These are phyloP conservation scores for Solanum habrochaites DNA, from an alignment of 257 asterid species.

Conservation along the genomic window DNA sequence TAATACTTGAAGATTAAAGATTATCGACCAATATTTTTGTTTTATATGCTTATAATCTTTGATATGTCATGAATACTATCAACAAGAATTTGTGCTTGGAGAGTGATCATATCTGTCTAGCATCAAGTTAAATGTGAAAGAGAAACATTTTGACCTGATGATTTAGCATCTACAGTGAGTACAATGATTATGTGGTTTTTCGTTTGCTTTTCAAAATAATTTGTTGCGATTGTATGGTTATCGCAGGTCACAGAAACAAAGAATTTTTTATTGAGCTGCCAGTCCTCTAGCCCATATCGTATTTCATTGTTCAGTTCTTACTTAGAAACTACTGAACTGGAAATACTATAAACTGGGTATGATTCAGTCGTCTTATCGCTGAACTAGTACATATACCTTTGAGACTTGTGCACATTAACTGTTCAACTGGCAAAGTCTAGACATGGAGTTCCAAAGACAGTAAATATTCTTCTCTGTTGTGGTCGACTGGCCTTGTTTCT, in stretches of 20 bases:
- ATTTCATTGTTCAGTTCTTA: background rate
- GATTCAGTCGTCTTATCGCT: background rate
- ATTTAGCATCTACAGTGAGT: background rate
- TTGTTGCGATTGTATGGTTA: background rate
- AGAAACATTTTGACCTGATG: background rate
- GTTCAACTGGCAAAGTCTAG: background rate
- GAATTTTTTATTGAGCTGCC: background rate
- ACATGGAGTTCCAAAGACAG: background rate
- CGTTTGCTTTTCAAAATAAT: background rate
- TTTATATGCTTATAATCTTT: background rate
- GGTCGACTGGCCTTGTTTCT: background rate
- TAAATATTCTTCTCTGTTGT: background rate
- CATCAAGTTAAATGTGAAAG: background rate
- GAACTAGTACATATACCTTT: background rate
- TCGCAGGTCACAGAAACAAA: background rate
- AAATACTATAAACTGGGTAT: background rate
- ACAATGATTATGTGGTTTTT: background rate
- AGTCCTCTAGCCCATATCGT: background rate
- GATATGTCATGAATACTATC: background rate
- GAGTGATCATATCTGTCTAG: background rate
- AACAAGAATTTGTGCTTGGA: background rate
- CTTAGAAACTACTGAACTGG: background rate
- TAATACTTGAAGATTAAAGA: background rate
- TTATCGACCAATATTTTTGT: background rate
- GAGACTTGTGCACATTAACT: background rate